Evolutionary conservation across 1,284 basidiomycete genomes (phyloP).

Genomic region (Inonotus obliquus): DNA sequence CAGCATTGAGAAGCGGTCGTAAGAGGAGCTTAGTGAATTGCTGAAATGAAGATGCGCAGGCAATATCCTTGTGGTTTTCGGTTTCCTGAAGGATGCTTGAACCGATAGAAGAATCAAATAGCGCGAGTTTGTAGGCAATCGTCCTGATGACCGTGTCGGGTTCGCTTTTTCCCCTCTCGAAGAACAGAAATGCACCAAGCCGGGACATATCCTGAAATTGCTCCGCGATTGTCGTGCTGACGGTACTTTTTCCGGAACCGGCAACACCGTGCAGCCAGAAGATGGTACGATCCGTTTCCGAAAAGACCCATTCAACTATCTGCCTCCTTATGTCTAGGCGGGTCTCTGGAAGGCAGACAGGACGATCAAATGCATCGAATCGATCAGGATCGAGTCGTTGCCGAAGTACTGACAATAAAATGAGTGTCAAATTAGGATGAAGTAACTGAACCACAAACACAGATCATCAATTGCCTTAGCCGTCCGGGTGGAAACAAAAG

Average conservation of each 20-base stretch:
- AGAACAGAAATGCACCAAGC: background rate
- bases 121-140: constrained; percentile 1
- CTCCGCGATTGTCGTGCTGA: background rate
- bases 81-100: background rate
- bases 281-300: background rate
- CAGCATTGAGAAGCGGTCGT: background rate
- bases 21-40: background rate
- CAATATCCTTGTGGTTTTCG: background rate
- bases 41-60: background rate
- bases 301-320: background rate
- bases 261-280: background rate
- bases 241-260: background rate
- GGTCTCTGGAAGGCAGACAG: background rate
- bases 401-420: background rate
- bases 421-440: background rate
- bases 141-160: background rate
- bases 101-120: background rate
- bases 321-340: background rate
- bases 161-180: background rate
- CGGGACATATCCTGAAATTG: background rate
- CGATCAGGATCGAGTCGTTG: background rate
- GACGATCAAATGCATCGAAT: background rate
- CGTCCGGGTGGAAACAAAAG: background rate
- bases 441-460: background rate
- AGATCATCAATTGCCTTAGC: background rate